Conservation (phyloP, 2,329 filamentous ascomycete genomes). For the Xylaria sp. region DNA sequence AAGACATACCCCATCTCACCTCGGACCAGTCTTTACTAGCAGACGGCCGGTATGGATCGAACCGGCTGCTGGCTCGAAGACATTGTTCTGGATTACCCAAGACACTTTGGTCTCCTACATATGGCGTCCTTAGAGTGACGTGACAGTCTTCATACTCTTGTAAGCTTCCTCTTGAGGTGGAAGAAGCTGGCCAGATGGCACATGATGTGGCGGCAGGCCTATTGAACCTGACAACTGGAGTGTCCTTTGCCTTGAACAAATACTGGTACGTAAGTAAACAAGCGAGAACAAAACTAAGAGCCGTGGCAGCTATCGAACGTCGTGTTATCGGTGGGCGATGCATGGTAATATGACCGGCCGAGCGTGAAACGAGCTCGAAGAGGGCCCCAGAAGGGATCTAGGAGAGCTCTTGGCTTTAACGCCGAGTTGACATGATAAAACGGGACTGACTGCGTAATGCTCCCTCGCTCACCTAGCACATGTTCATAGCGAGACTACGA, state of each 20-base stretch:
- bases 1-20: slow-evolving; percentile 38
- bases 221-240: neutral
- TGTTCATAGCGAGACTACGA: neutral
- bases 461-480: neutral
- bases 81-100: slow-evolving; percentile 31
- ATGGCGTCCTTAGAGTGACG: slow-evolving; percentile 5
- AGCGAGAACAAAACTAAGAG: neutral
- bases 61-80: slow-evolving; percentile 21
- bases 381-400: neutral
- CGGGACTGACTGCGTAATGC: neutral
- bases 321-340: neutral
- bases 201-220: neutral
- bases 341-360: neutral
- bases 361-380: neutral
- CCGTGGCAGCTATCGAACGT: neutral
- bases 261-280: slow-evolving; percentile 6
- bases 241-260: neutral
- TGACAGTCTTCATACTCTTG: slow-evolving; percentile 12
- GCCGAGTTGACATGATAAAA: neutral
- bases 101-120: slow-evolving; percentile 27
- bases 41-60: slow-evolving; percentile 29
- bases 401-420: neutral
- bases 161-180: neutral
- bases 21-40: slow-evolving; percentile 33
- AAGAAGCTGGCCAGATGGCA: neutral